A percentile compares a stretch with the other conserved stretches of the same genome.
These are phyloP conservation scores for Fragaria nilgerrensis DNA, from an alignment of 306 rosid species.

Conservation along the genomic window DNA sequence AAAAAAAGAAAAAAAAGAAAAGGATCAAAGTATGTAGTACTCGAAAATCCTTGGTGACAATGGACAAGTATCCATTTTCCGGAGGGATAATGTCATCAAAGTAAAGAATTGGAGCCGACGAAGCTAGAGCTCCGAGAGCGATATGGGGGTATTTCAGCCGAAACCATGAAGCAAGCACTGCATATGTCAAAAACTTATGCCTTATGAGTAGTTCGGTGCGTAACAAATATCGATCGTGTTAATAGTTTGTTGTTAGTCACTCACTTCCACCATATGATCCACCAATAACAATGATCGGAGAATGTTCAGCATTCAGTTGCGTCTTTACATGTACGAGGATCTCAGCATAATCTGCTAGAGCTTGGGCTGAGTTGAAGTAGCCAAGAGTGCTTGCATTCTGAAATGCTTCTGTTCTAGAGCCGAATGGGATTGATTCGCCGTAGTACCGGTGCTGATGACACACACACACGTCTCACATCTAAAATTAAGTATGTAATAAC, in stretches of 20 bases:
- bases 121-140: constrained; percentile 61
- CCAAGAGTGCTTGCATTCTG: constrained; percentile 54
- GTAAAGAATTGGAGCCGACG: constrained; percentile 69
- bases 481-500: not conserved
- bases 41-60: constrained; percentile 58
- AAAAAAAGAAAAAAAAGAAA: no score
- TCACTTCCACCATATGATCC: constrained; percentile 86
- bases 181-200: not conserved
- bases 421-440: constrained; percentile 70
- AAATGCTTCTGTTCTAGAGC: constrained; percentile 48
- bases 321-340: constrained; percentile 52
- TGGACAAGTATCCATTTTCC: constrained; percentile 42
- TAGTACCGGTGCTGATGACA: constrained; percentile 61
- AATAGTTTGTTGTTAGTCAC: constrained; percentile 10
- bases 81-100: constrained; percentile 47
- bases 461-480: not conserved
- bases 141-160: constrained; percentile 71
- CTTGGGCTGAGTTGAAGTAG: constrained; percentile 83
- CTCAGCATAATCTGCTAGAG: constrained; percentile 68
- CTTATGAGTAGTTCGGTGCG: no score
- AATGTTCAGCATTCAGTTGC: constrained; percentile 31
- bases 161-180: constrained; percentile 54
- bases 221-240: no score
- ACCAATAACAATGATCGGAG: constrained; percentile 64
- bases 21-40: no score